Evolutionary conservation across 2,329 filamentous ascomycete species (phyloP).

Genomic region (Aureobasidium sp.): DNA sequence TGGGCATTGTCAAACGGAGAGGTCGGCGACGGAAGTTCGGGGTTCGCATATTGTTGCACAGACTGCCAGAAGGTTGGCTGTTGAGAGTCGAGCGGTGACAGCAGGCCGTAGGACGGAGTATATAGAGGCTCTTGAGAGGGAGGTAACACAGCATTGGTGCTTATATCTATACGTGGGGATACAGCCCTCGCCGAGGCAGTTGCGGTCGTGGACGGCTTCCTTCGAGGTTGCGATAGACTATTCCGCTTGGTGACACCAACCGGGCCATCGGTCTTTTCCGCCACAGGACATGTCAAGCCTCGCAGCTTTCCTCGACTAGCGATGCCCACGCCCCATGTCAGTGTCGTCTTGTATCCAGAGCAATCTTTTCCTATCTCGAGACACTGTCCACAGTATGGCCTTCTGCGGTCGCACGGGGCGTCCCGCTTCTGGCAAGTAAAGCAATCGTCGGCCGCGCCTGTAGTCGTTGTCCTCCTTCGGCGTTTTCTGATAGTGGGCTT

Average conservation of each 20-base stretch:
- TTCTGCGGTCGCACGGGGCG: constrained; percentile 79
- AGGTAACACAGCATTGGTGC: not conserved
- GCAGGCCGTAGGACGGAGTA: not conserved
- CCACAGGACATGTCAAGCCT: constrained; percentile 68
- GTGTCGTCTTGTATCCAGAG: constrained; percentile 90
- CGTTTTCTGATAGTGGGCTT: constrained; percentile 48
- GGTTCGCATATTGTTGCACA: not conserved
- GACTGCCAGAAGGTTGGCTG: constrained; percentile 7
- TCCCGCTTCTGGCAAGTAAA: constrained; percentile 83
- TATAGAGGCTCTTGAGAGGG: not conserved
- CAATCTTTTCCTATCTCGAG: constrained; percentile 87
- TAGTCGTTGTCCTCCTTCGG: constrained; percentile 79
- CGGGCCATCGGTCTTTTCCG: constrained; percentile 35
- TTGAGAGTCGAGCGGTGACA: constrained; percentile 4
- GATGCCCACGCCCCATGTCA: constrained; percentile 95
- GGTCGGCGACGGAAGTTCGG: not conserved
- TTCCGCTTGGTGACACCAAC: constrained; percentile 23
- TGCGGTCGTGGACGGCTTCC: constrained; percentile 22
- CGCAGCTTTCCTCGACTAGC: constrained; percentile 92
- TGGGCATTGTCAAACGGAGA: not conserved
- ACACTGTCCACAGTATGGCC: constrained; percentile 93
- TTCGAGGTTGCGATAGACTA: constrained; percentile 18
- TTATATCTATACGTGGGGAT: not conserved
- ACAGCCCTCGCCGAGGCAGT: not conserved
- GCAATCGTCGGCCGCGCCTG: constrained; percentile 89